phyloP scores from a whole-genome alignment of 2,329 filamentous ascomycete genomes.

The Alternaria infectoria region DNA sequence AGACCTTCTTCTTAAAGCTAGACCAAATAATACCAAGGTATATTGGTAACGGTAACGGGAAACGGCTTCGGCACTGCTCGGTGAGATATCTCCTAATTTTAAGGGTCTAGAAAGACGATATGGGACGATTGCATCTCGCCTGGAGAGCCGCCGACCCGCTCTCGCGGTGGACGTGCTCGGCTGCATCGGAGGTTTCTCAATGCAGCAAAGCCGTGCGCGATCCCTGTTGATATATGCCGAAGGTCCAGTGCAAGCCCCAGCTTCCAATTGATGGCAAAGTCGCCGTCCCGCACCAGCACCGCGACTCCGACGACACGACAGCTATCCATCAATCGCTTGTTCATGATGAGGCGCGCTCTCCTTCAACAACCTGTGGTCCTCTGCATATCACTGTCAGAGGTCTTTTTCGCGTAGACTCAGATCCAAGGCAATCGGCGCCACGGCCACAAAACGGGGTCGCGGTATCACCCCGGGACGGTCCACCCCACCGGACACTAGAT shows the following conservation, averaged over 20 bases:
- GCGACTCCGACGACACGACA: background rate
- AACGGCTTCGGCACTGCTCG: background rate
- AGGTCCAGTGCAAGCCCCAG: background rate
- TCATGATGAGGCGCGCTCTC: background rate
- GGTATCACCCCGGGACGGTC: background rate
- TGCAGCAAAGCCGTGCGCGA: background rate
- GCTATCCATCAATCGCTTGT: background rate
- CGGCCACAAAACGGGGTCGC: background rate
- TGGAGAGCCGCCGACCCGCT: constrained; percentile 4
- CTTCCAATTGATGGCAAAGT: background rate
- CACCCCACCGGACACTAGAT: constrained; percentile 6
- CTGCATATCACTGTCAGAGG: background rate
- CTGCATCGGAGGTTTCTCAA: background rate
- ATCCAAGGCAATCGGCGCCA: background rate
- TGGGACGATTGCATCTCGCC: background rate
- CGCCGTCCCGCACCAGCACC: background rate
- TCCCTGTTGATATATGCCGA: background rate
- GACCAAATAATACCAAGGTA: background rate
- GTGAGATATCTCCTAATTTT: background rate
- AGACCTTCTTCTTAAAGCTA: background rate
- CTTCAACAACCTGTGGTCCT: background rate
- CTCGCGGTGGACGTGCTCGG: background rate
- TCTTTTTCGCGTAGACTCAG: background rate
- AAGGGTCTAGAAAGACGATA: background rate
- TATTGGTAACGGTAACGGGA: background rate